Percentiles rank a stretch among this genome's conserved stretches.
Conservation (phyloP, 768 basidiomycete genomes). For the Hebeloma cylindrosporum region DNA sequence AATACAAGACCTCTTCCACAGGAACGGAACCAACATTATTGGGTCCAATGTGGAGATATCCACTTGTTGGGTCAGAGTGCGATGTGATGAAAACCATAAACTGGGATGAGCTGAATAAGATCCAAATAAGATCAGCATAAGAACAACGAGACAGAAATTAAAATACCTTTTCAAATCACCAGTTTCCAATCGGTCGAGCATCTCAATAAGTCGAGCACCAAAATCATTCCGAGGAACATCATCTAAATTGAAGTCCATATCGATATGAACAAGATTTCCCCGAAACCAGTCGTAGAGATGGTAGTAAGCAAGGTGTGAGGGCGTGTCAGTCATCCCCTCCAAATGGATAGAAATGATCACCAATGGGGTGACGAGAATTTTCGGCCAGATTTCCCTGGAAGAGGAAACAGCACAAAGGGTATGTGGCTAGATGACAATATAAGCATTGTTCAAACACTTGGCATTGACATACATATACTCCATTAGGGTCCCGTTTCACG, state of each 20-base stretch:
- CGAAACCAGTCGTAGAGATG: conserved; percentile 2
- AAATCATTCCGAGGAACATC: conserved; percentile 3
- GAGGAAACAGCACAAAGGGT: background rate
- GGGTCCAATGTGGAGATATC: conserved; percentile 9
- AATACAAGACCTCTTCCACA: background rate
- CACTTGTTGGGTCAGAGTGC: conserved; percentile 6
- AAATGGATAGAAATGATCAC: conserved; percentile 11
- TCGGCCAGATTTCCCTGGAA: conserved; percentile 5
- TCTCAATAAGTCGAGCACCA: background rate
- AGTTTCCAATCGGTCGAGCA: conserved; percentile 5
- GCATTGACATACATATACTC: background rate
- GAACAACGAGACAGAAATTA: too few species aligned
- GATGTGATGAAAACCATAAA: conserved; percentile 6
- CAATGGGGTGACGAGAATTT: background rate
- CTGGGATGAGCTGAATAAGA: background rate
- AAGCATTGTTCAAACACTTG: background rate
- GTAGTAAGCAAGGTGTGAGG: conserved; percentile 1
- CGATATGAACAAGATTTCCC: conserved; percentile 9
- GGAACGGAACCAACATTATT: conserved; percentile 1
- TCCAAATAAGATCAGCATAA: too few species aligned
- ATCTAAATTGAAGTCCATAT: conserved; percentile 4
- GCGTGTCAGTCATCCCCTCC: conserved; percentile 4
- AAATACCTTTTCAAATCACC: conserved; percentile 5
- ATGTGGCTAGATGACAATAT: background rate
- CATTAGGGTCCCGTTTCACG: background rate